These are phyloP conservation scores for Scenedesmus sp. DNA, from an alignment of 163 green algal genomes.

Conservation along the genomic window DNA sequence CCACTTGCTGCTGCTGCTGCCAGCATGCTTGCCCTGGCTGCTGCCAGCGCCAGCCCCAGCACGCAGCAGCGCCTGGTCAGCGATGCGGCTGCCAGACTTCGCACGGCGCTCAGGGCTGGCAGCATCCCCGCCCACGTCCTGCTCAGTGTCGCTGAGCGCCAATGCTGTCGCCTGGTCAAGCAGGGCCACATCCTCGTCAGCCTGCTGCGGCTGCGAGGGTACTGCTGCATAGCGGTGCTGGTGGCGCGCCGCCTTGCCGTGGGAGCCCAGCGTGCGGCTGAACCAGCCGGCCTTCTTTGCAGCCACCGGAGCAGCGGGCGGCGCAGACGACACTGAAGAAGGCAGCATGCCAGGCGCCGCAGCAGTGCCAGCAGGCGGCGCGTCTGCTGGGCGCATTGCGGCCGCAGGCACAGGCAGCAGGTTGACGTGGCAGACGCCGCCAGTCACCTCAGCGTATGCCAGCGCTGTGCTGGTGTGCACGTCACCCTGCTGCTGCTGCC, in stretches of 20 bases:
- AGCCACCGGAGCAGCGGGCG: not conserved
- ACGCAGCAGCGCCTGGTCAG: not conserved
- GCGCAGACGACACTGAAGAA: not conserved
- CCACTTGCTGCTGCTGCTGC: conserved; percentile 17
- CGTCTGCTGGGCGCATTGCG: not conserved
- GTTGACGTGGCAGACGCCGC: not conserved
- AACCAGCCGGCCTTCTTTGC: not conserved
- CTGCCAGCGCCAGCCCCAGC: not conserved
- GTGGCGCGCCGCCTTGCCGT: not conserved
- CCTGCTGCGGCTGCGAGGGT: not conserved
- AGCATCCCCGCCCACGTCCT: not conserved
- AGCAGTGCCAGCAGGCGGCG: not conserved
- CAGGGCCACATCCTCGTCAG: not conserved
- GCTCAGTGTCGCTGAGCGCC: not conserved
- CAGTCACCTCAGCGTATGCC: not conserved
- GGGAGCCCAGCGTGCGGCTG: not conserved
- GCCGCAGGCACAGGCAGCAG: not conserved
- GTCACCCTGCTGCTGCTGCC: conserved; percentile 6
- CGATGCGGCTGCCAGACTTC: not conserved
- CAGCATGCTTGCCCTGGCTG: conserved; percentile 4
- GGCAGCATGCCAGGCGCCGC: not conserved
- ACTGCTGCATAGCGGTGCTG: not conserved
- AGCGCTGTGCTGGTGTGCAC: not conserved
- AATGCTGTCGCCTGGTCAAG: not conserved
- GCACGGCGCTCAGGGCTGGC: not conserved